Evolutionary conservation across 2,329 filamentous ascomycete species (phyloP).

Genomic region (Aspergillus ibericus): DNA sequence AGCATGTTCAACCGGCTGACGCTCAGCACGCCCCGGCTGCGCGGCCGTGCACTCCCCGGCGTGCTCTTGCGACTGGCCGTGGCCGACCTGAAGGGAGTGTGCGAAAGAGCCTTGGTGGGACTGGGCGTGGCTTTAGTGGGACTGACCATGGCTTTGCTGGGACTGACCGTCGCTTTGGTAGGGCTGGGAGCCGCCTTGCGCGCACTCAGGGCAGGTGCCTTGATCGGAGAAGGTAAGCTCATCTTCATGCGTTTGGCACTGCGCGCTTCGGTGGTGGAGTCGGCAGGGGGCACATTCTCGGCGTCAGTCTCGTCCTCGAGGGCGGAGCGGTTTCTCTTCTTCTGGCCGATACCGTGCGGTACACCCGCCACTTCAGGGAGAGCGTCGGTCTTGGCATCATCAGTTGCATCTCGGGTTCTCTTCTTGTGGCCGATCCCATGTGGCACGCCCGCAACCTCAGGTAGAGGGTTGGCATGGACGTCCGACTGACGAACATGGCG

Average conservation of each 20-base stretch:
- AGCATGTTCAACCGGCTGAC: slow-evolving; percentile 51
- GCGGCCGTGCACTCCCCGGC: slow-evolving; percentile 32
- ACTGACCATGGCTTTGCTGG: slow-evolving; percentile 23
- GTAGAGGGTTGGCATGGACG: slow-evolving; percentile 21
- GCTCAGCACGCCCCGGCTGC: slow-evolving; percentile 37
- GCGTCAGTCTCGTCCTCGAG: slow-evolving; percentile 31
- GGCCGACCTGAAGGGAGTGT: slow-evolving; percentile 31
- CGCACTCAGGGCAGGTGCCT: slow-evolving; percentile 5
- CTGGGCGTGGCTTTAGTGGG: slow-evolving; percentile 37
- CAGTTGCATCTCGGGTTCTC: slow-evolving; percentile 28
- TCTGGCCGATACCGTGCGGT: slow-evolving; percentile 42
- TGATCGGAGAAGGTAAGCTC: slow-evolving; percentile 24
- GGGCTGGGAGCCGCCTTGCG: neutral
- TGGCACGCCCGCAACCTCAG: slow-evolving; percentile 36
- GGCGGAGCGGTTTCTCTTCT: slow-evolving; percentile 40
- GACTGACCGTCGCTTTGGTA: neutral
- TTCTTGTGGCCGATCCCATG: slow-evolving; percentile 43
- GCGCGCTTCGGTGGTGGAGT: slow-evolving; percentile 27
- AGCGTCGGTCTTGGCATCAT: slow-evolving; percentile 14
- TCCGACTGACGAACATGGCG: slow-evolving; percentile 42
- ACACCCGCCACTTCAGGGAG: slow-evolving; percentile 24
- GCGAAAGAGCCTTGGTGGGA: slow-evolving; percentile 36
- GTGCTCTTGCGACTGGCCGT: slow-evolving; percentile 24
- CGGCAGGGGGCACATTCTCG: slow-evolving; percentile 35
- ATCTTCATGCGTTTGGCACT: slow-evolving; percentile 39